Evolutionary conservation across 2,329 filamentous ascomycete species (phyloP), one percentile per base, ranked within the genome.

Genomic region (Colletotrichum agaves): DNA sequence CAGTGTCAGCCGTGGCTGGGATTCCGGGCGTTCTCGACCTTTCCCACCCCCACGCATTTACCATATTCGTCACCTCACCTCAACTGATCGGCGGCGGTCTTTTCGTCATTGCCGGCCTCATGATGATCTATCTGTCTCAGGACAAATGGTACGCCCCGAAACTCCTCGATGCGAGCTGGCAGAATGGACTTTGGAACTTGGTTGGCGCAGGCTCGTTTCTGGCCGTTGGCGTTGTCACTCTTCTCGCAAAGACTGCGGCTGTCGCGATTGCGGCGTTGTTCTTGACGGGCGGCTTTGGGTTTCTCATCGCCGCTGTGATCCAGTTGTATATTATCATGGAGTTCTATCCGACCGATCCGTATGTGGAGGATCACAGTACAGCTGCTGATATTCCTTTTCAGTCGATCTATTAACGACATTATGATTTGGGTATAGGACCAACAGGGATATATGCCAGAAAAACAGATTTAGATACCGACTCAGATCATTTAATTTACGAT

Each of bases 281-380:
- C 15, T 4, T 68, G 53, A 68, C 62, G 0, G 63, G 53, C 19
- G 65, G 65, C 3, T 17, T 68, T 4, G 65, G 65, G 0, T 68
- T 68, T 31, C 7, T 68, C 12, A 23, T 65, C 10, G 65, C 65
- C 17, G 63, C 61, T 7, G 1, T 68, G 23, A 65, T 68, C 5
- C 65, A 68, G 61, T 65, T 53, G 65, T 68, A 68, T 61, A 68
- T 68, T 5, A 64, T 68, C 6, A 68, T 68, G 65, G 65, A 68
- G 23, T 68, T 41, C 2, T 68, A 68, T 23, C 65, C 65, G 12
- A 39, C 39, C 33, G 55, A 68, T 21, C 65, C 65, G 3, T 68
- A 68, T 10, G 8, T 21, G 21, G 55, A 60, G 31, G 61, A 68
- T 4, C 61, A 61, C 3, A 15, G 17, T 0, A 10, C 41, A 19